Conservation (phyloP, 169 alveolate genomes). For the Plasmodium vivax region DNA sequence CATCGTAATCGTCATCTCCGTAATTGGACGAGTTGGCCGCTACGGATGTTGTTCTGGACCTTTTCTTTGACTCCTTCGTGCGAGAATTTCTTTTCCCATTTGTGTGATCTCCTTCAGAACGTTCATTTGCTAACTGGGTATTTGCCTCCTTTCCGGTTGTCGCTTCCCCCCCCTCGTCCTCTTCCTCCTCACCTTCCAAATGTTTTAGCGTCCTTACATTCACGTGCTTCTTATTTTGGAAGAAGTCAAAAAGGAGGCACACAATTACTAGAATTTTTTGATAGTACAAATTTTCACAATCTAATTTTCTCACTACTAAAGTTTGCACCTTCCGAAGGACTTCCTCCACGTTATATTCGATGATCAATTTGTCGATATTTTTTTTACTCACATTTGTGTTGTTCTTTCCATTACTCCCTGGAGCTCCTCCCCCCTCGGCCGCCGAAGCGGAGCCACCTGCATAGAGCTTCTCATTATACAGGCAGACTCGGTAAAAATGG, state of each 20-base stretch:
- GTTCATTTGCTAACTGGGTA: neutral
- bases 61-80: neutral
- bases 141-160: neutral
- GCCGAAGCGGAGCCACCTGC: neutral
- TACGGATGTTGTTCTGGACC: neutral
- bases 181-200: slow-evolving; percentile 66
- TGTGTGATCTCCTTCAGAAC: slow-evolving; percentile 12
- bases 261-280: slow-evolving; percentile 43
- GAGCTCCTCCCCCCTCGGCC: neutral
- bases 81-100: neutral
- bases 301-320: slow-evolving; percentile 24
- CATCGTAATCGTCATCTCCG: slow-evolving; percentile 24
- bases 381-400: neutral
- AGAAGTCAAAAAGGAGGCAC: slow-evolving; percentile 46
- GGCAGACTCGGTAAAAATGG: slow-evolving; percentile 48
- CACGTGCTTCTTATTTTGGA: slow-evolving; percentile 49
- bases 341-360: slow-evolving; percentile 60
- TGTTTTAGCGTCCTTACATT: slow-evolving; percentile 14
- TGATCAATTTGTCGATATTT: slow-evolving; percentile 23
- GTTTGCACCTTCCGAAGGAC: slow-evolving; percentile 19
- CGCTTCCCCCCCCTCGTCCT: neutral
- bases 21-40: neutral
- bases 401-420: neutral
- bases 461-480: slow-evolving; percentile 26
- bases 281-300: slow-evolving; percentile 69